Conservation (phyloP, 1,284 basidiomycete species). For the Boletus sp. region DNA sequence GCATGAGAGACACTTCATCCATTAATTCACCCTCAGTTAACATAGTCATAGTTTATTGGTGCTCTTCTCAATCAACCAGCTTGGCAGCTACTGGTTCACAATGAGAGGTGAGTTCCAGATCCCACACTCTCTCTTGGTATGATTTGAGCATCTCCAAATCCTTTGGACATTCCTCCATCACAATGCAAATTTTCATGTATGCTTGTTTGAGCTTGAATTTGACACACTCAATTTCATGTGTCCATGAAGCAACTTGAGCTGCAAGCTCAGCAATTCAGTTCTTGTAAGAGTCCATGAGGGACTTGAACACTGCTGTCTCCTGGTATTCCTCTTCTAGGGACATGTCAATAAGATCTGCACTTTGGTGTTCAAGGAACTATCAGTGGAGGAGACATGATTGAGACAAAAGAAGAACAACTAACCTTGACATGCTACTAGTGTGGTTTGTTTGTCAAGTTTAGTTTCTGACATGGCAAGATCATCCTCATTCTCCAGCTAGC, state of each 20-base stretch:
- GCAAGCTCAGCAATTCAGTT: conserved; percentile 85
- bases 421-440: conserved; percentile 82
- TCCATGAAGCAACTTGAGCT: conserved; percentile 62
- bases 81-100: conserved; percentile 41
- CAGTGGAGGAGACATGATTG: conserved; percentile 1
- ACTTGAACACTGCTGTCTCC: conserved; percentile 85
- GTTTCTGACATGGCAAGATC: conserved; percentile 79
- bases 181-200: conserved; percentile 68
- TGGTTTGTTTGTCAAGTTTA: conserved; percentile 78
- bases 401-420: conserved; percentile 22
- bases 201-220: conserved; percentile 80
- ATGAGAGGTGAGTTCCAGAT: conserved; percentile 76
- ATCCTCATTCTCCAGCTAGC: conserved; percentile 86
- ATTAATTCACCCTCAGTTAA: conserved; percentile 49
- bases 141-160: conserved; percentile 87
- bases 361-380: conserved; percentile 89
- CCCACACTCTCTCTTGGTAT: conserved; percentile 90
- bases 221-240: conserved; percentile 72
- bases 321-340: conserved; percentile 89
- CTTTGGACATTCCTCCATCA: conserved; percentile 70
- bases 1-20: conserved; percentile 54
- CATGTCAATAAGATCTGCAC: conserved; percentile 88
- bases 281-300: conserved; percentile 93
- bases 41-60: conserved; percentile 33
- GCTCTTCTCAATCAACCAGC: conserved; percentile 25